Evolutionary conservation across 441 rosid species (phyloP).

Genomic region (Syzygium malaccense): DNA sequence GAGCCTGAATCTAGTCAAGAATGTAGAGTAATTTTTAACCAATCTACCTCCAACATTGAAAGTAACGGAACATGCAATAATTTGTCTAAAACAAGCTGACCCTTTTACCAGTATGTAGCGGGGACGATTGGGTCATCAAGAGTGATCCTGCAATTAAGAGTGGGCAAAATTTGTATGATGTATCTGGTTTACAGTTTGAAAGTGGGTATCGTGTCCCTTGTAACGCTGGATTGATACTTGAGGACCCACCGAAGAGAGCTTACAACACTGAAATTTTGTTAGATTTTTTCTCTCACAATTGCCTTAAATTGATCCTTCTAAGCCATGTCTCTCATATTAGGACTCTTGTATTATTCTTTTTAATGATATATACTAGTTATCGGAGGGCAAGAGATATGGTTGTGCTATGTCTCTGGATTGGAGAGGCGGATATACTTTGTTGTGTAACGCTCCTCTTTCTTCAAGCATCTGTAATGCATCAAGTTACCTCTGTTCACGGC

Average conservation of each 20-base stretch:
- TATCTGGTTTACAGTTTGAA: background rate
- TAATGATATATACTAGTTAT: background rate
- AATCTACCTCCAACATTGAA: background rate
- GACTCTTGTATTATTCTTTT: background rate
- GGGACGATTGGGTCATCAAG: background rate
- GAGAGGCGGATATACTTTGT: background rate
- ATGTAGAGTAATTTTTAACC: background rate
- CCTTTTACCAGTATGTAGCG: background rate
- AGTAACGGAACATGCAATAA: background rate
- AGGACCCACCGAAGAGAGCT: background rate
- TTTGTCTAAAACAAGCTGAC: background rate
- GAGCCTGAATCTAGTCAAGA: background rate
- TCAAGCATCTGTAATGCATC: background rate
- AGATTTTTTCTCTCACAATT: background rate
- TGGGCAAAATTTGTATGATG: background rate
- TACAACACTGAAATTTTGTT: background rate
- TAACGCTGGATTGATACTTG: background rate
- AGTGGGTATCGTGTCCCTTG: background rate
- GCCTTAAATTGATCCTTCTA: background rate
- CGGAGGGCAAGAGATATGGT: background rate
- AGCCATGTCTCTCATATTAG: background rate
- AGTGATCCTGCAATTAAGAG: background rate
- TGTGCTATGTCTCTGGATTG: background rate
- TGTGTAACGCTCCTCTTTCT: background rate
- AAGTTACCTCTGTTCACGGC: background rate